Percentiles rank a stretch among this genome's conserved stretches.
Evolutionary conservation across 23 red algal species (phyloP).

Genomic region (Gracilaria gracilis): DNA sequence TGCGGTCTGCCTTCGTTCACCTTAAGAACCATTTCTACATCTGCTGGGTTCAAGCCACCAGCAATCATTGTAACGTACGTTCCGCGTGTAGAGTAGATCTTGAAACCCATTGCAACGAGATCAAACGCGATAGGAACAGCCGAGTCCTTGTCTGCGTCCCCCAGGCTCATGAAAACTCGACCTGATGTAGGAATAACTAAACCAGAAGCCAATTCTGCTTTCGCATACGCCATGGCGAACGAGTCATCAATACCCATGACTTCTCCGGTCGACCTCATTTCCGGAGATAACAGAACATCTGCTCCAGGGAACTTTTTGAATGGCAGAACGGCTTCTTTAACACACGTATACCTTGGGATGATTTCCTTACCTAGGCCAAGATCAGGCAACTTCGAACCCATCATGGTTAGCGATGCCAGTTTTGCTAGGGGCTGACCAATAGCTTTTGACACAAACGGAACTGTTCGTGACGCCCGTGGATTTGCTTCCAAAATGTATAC

Average conservation of each 20-base stretch:
- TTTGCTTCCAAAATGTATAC: conserved; percentile 99
- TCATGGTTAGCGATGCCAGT: conserved; percentile 90
- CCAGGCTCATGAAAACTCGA: conserved; percentile 84
- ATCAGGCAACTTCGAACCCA: conserved; percentile 75
- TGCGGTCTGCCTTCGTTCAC: conserved; percentile 94
- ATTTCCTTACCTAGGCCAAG: conserved; percentile 90
- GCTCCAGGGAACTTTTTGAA: conserved; percentile 98
- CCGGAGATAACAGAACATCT: conserved; percentile 96
- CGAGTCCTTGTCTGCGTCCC: conserved; percentile 83
- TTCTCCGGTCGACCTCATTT: conserved; percentile 99
- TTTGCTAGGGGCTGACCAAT: conserved; percentile 97
- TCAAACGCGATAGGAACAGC: conserved; percentile 85
- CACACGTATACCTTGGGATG: conserved; percentile 84
- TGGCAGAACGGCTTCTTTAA: conserved; percentile 98
- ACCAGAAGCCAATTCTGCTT: conserved; percentile 94
- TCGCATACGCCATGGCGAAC: conserved; percentile 91
- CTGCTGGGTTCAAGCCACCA: conserved; percentile 75
- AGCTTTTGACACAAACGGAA: conserved; percentile 98
- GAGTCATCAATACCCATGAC: conserved; percentile 98
- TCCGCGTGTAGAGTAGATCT: conserved; percentile 77
- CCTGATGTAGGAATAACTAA: conserved; percentile 84
- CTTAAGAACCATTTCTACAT: conserved; percentile 92
- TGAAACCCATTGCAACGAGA: conserved; percentile 94
- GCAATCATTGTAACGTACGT: conserved; percentile 85
- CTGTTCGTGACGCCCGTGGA: conserved; percentile 96